Evolutionary conservation across 2,329 filamentous ascomycete species (phyloP).

Genomic region (Pestalotiopsis sp.): DNA sequence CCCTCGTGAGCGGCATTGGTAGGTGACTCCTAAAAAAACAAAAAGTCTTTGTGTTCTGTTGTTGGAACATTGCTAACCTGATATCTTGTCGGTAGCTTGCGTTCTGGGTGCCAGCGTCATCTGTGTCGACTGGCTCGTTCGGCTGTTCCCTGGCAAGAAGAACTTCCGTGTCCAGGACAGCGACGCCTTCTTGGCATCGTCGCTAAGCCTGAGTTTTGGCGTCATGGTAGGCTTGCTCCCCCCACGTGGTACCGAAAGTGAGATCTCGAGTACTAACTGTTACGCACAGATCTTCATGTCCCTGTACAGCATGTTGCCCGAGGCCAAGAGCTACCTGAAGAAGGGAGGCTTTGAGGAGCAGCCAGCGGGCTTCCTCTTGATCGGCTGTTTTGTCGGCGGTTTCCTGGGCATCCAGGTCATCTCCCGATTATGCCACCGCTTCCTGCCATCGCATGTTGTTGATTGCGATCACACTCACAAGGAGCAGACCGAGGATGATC

Average conservation of each 20-base stretch:
- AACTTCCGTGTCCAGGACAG: slow-evolving; percentile 89
- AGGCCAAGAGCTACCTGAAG: slow-evolving; percentile 76
- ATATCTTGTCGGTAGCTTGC: slow-evolving; percentile 47
- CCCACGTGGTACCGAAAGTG: neutral
- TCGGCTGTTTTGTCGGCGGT: slow-evolving; percentile 70
- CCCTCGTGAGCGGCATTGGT: slow-evolving; percentile 77
- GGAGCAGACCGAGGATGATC: slow-evolving; percentile 43
- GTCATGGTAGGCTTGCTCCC: slow-evolving; percentile 75
- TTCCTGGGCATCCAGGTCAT: slow-evolving; percentile 76
- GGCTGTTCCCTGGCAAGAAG: slow-evolving; percentile 70
- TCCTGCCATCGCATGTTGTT: slow-evolving; percentile 78
- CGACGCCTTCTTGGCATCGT: slow-evolving; percentile 83
- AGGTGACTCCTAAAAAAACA: slow-evolving; percentile 31
- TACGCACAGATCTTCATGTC: slow-evolving; percentile 78
- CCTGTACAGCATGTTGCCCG: slow-evolving; percentile 90
- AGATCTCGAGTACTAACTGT: slow-evolving; percentile 6
- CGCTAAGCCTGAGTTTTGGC: slow-evolving; percentile 89
- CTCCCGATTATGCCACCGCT: slow-evolving; percentile 72
- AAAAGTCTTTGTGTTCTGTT: neutral
- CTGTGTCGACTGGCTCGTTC: slow-evolving; percentile 80
- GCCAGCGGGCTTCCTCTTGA: slow-evolving; percentile 68
- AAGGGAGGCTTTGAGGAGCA: slow-evolving; percentile 69
- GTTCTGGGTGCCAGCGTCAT: slow-evolving; percentile 81
- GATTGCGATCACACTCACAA: slow-evolving; percentile 78
- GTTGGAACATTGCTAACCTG: slow-evolving; percentile 16